Base-by-base conservation (phyloP, 352 stramenopile genomes). In the Pythium vanterpoolii region DNA sequence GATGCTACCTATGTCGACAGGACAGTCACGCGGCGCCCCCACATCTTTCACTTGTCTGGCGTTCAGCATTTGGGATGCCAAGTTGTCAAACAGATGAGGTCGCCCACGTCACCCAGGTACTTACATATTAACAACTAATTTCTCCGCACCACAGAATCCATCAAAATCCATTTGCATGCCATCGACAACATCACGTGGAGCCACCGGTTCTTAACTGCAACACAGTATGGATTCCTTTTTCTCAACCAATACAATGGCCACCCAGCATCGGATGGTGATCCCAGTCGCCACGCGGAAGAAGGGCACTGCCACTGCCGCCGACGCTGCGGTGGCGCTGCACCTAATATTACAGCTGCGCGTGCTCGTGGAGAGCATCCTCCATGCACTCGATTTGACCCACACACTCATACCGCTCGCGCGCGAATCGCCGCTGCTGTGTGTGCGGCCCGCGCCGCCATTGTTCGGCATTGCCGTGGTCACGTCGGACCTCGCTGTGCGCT, bases 401-500 rank as follows among this genome's bases (percentile, higher is more conserved):
- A 9, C 39, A 3, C 16, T 39, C 30, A 6, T 19, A 27, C 43
- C 30, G 36, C 45, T 51, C 16, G 16, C 28, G 16, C 23, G 14
- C 28, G 38, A 36, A 19, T 33, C 50, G 6, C 34, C 44, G 33
- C 18, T 54, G 54, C 36, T 49, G 3, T 16, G 42, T 24, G 13
- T 55, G 6, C 44, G 55, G 1, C 31, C 8, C 7, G 38, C 60
- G 4, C 34, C 60, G 4, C n/a, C 46, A 9, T 4, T 28, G 8
- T 5, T 46, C 5, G 47, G 60, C 24, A 38, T 60, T 10, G 61
- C 54, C 30, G 40, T 56, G 19, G 42, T 61, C 30, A 36, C 48
- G 10, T 47, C 10, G 3, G 61, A 69, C 27, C 3, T 69, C 18
- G 61, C 61, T 1, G 61, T 69, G 46, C 54, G 54, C 11, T 47